Evolutionary conservation across 257 asterid genomes (phyloP).

Genomic region (Verbascum thapsus): DNA sequence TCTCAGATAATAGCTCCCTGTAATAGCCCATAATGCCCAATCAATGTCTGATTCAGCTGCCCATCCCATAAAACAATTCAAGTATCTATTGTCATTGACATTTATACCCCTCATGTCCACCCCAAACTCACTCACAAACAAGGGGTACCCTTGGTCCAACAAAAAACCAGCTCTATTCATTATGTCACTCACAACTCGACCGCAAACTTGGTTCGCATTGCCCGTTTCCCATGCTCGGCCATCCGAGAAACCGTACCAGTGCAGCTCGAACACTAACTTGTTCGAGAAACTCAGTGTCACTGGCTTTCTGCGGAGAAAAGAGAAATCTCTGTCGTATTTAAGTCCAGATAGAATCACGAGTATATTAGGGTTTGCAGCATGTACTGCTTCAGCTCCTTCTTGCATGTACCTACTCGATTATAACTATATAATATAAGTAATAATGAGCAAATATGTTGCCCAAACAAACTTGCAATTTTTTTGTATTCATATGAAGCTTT

Average conservation of each 20-base stretch:
- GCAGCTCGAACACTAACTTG: conserved; percentile 77
- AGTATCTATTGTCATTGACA: conserved; percentile 80
- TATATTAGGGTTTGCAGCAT: conserved; percentile 71
- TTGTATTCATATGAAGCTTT: neutral
- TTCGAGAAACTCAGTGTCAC: conserved; percentile 54
- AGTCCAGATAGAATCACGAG: conserved; percentile 79
- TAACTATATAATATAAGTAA: too few relatives aligned
- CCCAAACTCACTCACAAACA: conserved; percentile 89
- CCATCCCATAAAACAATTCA: conserved; percentile 88
- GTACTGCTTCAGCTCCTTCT: conserved; percentile 88
- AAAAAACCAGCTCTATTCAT: conserved; percentile 58
- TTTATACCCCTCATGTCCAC: conserved; percentile 76
- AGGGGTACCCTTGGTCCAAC: conserved; percentile 84
- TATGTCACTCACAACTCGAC: conserved; percentile 44
- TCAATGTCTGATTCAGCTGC: conserved; percentile 87
- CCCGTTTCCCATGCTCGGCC: conserved; percentile 68
- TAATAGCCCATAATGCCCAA: conserved; percentile 91
- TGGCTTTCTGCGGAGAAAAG: conserved; percentile 52
- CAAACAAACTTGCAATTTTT: too few relatives aligned
- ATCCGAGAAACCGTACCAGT: conserved; percentile 83
- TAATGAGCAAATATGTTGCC: too few relatives aligned
- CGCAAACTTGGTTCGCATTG: conserved; percentile 81
- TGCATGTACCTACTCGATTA: conserved; percentile 72
- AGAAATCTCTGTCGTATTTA: conserved; percentile 65
- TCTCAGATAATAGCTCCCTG: conserved; percentile 77